phyloP scores from a whole-genome alignment of 176 grass and related monocot genomes.

The Oryza glaberrima region DNA sequence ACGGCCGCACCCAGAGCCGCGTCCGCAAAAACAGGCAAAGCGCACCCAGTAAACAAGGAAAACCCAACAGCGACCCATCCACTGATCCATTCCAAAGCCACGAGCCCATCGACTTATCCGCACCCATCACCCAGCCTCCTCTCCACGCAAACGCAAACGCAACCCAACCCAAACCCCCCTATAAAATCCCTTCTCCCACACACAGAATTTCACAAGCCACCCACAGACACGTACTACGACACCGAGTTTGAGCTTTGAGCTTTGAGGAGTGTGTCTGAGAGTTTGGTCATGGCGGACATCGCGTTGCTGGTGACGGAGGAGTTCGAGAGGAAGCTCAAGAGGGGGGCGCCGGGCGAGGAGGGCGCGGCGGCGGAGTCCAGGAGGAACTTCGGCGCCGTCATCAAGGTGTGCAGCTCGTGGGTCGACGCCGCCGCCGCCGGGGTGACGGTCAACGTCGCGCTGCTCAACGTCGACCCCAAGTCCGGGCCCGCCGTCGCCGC shows the following conservation, averaged over 20 bases:
- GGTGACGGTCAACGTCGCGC: constrained; percentile 42
- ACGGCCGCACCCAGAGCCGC: background rate
- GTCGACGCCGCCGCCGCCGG: constrained; percentile 42
- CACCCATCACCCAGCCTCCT: background rate
- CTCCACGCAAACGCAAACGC: background rate
- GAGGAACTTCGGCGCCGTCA: constrained; percentile 43
- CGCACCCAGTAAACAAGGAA: constrained; percentile 1
- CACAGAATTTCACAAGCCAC: background rate
- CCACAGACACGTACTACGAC: background rate
- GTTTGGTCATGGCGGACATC: constrained; percentile 65
- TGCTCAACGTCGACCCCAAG: constrained; percentile 55
- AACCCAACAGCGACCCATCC: constrained; percentile 7
- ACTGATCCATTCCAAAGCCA: background rate
- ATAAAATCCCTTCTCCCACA: constrained; percentile 4
- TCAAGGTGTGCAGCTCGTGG: constrained; percentile 53
- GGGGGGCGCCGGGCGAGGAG: background rate
- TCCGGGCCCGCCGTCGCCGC: constrained; percentile 39
- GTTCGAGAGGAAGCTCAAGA: constrained; percentile 64
- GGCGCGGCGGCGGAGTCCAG: constrained; percentile 6
- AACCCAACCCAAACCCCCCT: background rate
- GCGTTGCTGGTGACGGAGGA: constrained; percentile 77
- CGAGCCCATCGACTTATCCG: constrained; percentile 31
- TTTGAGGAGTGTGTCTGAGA: too few species aligned
- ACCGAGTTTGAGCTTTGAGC: background rate
- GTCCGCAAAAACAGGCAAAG: constrained; percentile 16